Percentiles rank a stretch among this genome's conserved stretches.
Evolutionary conservation across 2,329 filamentous ascomycete genomes (phyloP).

Genomic region (Alternaria solani): DNA sequence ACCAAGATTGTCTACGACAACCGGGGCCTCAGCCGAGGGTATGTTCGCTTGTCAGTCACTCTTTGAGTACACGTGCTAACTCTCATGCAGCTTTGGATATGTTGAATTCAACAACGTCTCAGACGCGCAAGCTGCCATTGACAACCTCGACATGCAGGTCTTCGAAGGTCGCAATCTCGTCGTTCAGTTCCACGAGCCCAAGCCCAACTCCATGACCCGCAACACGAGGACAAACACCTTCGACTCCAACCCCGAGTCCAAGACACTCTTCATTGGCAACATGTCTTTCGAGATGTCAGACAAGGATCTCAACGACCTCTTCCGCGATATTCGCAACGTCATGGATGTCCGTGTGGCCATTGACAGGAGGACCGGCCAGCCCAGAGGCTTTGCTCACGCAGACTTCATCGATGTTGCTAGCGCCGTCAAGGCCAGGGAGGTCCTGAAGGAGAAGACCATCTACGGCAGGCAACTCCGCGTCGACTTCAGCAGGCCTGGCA

Average conservation of each 20-base stretch:
- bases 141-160: conserved; percentile 65
- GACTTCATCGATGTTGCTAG: conserved; percentile 76
- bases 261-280: conserved; percentile 83
- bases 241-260: conserved; percentile 60
- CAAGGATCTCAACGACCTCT: conserved; percentile 79
- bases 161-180: conserved; percentile 71
- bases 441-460: conserved; percentile 65
- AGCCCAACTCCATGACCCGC: conserved; percentile 21
- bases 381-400: conserved; percentile 83
- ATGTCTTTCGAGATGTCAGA: conserved; percentile 87
- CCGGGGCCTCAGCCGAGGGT: conserved; percentile 75
- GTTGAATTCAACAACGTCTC: conserved; percentile 65
- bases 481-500: conserved; percentile 63
- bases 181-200: conserved; percentile 64
- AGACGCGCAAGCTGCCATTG: conserved; percentile 64
- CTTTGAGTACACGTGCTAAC: conserved; percentile 17
- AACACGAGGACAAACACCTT: conserved; percentile 4
- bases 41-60: conserved; percentile 32
- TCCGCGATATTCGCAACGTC: conserved; percentile 74
- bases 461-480: conserved; percentile 71
- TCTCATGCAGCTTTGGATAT: conserved; percentile 67
- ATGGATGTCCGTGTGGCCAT: conserved; percentile 82
- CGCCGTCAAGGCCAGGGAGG: conserved; percentile 67
- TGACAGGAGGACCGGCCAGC: conserved; percentile 80
- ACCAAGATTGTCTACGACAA: conserved; percentile 67